phyloP scores from a whole-genome alignment of 495 filamentous ascomycete genomes.

The Cercophora scortea region DNA sequence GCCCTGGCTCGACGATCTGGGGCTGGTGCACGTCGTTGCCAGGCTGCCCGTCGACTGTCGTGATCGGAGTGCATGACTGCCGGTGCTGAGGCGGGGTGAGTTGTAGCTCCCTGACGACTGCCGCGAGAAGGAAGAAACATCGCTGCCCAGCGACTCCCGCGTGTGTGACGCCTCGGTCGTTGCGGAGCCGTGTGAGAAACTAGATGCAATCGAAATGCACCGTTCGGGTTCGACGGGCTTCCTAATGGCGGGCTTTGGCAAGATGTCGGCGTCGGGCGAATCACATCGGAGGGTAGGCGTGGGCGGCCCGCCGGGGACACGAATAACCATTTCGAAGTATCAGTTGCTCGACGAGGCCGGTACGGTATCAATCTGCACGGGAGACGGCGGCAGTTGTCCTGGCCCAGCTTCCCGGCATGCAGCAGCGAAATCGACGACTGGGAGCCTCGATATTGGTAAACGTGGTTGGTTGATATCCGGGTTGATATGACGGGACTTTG shows the following conservation, averaged over 20 bases:
- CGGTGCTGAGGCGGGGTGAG: constrained; percentile 24
- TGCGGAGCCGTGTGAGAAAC: constrained; percentile 44
- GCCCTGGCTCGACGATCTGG: constrained; percentile 2
- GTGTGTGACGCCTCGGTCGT: constrained; percentile 51
- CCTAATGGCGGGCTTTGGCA: constrained; percentile 58
- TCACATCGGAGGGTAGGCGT: constrained; percentile 29
- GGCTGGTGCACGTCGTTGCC: constrained; percentile 19
- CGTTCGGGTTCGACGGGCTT: constrained; percentile 57
- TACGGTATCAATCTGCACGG: too few species aligned
- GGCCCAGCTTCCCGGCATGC: too few species aligned
- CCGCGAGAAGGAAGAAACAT: constrained; percentile 44
- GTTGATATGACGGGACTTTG: too few species aligned
- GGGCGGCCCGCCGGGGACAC: constrained; percentile 25
- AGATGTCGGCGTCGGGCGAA: constrained; percentile 58
- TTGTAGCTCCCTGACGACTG: constrained; percentile 40
- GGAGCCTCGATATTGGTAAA: too few species aligned
- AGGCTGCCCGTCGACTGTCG: constrained; percentile 37
- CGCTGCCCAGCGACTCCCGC: constrained; percentile 41
- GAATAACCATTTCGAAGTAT: constrained; percentile 22
- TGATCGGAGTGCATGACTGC: constrained; percentile 38
- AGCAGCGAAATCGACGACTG: too few species aligned
- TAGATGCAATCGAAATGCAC: constrained; percentile 70
- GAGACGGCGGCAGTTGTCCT: too few species aligned
- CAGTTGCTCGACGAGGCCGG: not conserved
- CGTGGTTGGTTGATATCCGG: too few species aligned